phyloP scores from a whole-genome alignment of 306 rosid genomes.

The Dryas octopetala region DNA sequence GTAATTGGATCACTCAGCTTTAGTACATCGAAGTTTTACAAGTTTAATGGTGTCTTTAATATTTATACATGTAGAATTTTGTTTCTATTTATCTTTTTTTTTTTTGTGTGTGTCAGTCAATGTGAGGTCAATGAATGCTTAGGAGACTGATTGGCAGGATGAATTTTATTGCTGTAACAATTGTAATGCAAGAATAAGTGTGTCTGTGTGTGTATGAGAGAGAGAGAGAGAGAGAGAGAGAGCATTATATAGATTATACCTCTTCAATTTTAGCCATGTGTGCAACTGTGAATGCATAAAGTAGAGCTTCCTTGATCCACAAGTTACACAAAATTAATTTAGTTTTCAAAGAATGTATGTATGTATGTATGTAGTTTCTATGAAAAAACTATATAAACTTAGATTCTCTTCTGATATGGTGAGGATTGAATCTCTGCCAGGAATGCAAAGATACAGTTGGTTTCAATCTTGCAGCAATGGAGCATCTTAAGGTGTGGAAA shows the following conservation, averaged over 20 bases:
- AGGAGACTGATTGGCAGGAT: no score
- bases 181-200: no score
- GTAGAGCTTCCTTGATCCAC: neutral
- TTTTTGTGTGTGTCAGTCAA: no score
- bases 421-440: constrained; percentile 45
- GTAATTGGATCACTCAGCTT: constrained; percentile 36
- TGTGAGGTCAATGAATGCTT: neutral
- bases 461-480: constrained; percentile 95
- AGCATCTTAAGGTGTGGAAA: constrained; percentile 74
- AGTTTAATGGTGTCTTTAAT: neutral
- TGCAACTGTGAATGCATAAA: no score
- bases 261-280: no score
- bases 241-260: no score
- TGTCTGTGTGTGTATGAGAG: no score
- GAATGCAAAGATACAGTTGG: constrained; percentile 84
- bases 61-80: neutral
- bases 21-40: neutral
- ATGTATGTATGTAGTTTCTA: neutral
- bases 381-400: neutral
- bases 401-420: constrained; percentile 25
- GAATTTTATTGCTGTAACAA: no score
- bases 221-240: no score
- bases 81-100: neutral
- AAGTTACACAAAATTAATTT: neutral
- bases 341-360: neutral